Base-by-base conservation (phyloP, 768 basidiomycete genomes). In the Cystofilobasidium macerans region DNA sequence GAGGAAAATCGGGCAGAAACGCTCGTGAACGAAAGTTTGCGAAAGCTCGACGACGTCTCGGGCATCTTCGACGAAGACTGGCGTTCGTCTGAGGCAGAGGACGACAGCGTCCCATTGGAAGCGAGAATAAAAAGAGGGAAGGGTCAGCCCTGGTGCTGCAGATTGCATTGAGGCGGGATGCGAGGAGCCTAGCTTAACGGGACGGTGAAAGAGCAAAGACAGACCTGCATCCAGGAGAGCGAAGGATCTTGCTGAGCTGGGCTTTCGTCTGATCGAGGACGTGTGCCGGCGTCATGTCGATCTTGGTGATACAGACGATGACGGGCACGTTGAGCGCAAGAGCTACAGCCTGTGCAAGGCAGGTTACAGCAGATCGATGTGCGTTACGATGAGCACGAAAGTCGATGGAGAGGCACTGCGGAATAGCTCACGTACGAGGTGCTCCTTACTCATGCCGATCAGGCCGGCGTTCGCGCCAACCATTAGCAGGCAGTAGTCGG, bases 261-360 rank as follows among this genome's bases (percentile, higher is more conserved):
- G 88, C 89, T 51, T 88, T 80, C 0, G 93, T 98, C 75, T 94
- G 88, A n/a, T 83, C 84, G 57, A 92, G 82, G 36, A 93, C 85
- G 69, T 94, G 89, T 14, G 86, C 81, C 7, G 95, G 95, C 0
- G 94, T 97, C 94, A 95, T 97, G 75, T 98, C 95, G 72, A 95
- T 88, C 90, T 98, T 98, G 4, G 94, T 97, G 65, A 98, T 86
- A 75, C 90, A 91, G 51, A 93, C 87, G 13, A 90, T 84, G 26
- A 99, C 85, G 3, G 95, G 95, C 1, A 98, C 88, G 72, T 86
- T 89, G 59, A 99, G 77, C 7, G 95, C 95, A 1, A 99, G 80
- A 3, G 94, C 85, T 67, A 98, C 93, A 0, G 95, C 90, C 62
- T 64, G 53, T n/a, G 30, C 14, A 24, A 3, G 9, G 38, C 22